Evolutionary conservation across 345 rosid genomes (phyloP).

Genomic region (Iberis pinnata): DNA sequence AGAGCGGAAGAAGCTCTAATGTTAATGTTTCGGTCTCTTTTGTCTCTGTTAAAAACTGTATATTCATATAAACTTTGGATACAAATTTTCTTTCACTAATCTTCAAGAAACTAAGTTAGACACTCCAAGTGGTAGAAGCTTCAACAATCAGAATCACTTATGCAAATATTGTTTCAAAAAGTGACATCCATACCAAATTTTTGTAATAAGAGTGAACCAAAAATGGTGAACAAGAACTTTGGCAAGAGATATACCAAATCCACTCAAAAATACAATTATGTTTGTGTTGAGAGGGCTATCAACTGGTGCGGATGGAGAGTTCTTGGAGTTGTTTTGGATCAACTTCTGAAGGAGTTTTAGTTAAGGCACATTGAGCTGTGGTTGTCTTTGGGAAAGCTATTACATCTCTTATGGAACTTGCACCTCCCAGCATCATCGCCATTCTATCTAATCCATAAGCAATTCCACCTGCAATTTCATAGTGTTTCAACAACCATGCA

Average conservation of each 20-base stretch:
- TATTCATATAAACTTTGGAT: conserved; percentile 26
- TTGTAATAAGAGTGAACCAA: neutral
- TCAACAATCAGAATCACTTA: neutral
- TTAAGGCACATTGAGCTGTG: conserved; percentile 90
- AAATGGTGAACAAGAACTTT: conserved; percentile 8
- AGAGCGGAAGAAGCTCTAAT: too few species aligned
- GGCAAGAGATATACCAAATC: conserved; percentile 6
- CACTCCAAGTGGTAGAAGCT: too few species aligned
- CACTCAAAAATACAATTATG: neutral
- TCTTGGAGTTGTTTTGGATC: conserved; percentile 78
- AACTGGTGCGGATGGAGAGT: conserved; percentile 42
- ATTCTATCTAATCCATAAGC: conserved; percentile 89
- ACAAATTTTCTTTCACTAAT: conserved; percentile 12
- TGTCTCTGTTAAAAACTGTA: conserved; percentile 19
- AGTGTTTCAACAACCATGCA: conserved; percentile 13
- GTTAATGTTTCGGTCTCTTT: conserved; percentile 17
- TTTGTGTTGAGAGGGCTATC: conserved; percentile 25
- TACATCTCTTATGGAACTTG: conserved; percentile 83
- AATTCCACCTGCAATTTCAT: conserved; percentile 61
- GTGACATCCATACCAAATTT: conserved; percentile 10
- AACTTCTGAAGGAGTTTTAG: conserved; percentile 86
- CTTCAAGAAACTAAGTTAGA: conserved; percentile 5
- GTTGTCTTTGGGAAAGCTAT: conserved; percentile 96
- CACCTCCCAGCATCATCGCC: conserved; percentile 75
- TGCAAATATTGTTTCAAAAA: conserved; percentile 6